Evolutionary conservation across 495 filamentous ascomycete genomes (phyloP), one percentile per base, ranked within the genome.

Genomic region (Lichina pygmaea): DNA sequence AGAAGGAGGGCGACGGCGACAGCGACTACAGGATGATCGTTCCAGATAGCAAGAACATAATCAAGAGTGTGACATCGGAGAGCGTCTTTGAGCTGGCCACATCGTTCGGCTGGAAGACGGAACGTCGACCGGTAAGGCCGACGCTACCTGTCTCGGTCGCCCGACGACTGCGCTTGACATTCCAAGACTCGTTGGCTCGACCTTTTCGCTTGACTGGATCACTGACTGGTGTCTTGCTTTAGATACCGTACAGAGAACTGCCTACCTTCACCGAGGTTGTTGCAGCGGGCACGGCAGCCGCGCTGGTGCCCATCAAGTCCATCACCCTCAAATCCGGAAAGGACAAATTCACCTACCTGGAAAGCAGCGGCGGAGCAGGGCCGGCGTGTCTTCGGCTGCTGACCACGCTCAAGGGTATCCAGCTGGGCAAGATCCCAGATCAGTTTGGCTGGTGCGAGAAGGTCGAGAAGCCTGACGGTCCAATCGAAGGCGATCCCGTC

Each of bases 211-310:
- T 4, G 24, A 24, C 24, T 24, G 24, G 24, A 24, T 4, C 2
- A 24, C 24, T 24, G 24, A 24, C 24, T 2, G 24, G 1, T 24
- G 24, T 24, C 24, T 4, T 24, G 4, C 24, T 24, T 24, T 24
- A 76, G 63, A 78, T 92, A 55, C 69, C 71, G 49, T 86, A 86
- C 58, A 65, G 71, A n/a, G 86, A 97, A 50, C 63, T 94, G 8
- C 55, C 61, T 11, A 55, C 60, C 7, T 94, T 95, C 60, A 65
- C 65, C 41, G 89, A 97, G 58, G 75, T 97, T 15, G 69, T 93
- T 60, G 89, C 86, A 4, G 84, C 82, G 1, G 89, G 89, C 0
- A 97, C 89, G 0, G 89, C 89, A 6, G 89, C 86, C 0, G 81
- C 83, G 1, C 63, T 97, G 40, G 84, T 94, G 8, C 89, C 89